phyloP scores from a whole-genome alignment of 164 flowering plant species.

The Macadamia tetraphylla region DNA sequence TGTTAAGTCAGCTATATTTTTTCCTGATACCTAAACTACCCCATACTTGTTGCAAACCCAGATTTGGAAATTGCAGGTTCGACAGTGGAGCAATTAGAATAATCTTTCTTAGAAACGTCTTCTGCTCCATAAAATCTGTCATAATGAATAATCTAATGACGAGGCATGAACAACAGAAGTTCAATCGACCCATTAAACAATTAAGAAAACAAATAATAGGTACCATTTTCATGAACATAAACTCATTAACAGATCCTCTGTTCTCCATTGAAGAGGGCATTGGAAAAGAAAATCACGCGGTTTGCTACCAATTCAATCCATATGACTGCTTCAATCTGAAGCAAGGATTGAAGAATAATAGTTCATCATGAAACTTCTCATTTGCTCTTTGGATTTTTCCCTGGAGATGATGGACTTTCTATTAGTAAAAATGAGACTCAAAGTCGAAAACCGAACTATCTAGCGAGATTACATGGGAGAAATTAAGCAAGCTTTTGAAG shows the following conservation, averaged over 20 bases:
- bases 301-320: slow-evolving; percentile 14
- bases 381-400: slow-evolving; percentile 3
- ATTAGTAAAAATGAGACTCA: slow-evolving; percentile 8
- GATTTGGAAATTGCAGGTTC: slow-evolving; percentile 14
- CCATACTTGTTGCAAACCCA: not conserved
- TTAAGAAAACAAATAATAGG: slow-evolving; percentile 18
- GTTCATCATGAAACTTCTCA: not conserved
- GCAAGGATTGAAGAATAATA: slow-evolving; percentile 5
- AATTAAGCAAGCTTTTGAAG: not conserved
- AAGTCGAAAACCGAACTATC: slow-evolving; percentile 7
- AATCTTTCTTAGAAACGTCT: slow-evolving; percentile 5
- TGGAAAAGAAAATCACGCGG: slow-evolving; percentile 3
- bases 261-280: slow-evolving; percentile 11
- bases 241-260: slow-evolving; percentile 12
- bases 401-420: slow-evolving; percentile 3
- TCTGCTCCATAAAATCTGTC: slow-evolving; percentile 18
- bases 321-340: slow-evolving; percentile 2
- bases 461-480: slow-evolving; percentile 8
- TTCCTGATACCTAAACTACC: too few relatives aligned
- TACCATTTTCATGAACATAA: slow-evolving; percentile 26
- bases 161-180: not conserved
- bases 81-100: slow-evolving; percentile 6
- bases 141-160: not conserved
- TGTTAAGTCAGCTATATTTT: too few relatives aligned
- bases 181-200: slow-evolving; percentile 1